Base-by-base conservation (phyloP, 2,329 filamentous ascomycete genomes). In the Leptodontidium sp. region DNA sequence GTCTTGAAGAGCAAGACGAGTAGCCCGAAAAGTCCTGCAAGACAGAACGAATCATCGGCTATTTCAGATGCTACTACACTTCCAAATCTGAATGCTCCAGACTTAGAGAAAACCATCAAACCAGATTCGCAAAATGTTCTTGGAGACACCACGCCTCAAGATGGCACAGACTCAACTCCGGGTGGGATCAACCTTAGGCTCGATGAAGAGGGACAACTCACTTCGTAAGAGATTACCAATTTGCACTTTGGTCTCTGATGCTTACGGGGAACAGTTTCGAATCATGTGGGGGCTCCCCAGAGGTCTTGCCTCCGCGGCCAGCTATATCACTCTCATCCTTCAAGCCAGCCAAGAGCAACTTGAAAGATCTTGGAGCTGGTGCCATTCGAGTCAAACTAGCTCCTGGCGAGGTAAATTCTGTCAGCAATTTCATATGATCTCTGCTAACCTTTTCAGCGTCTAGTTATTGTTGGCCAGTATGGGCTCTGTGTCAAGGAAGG, bases 401-500 rank as follows among this genome's bases (percentile, higher is more conserved):
- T 2, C 82, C 84, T n/a, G 83, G 83, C 65, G 86, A 88, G 79
- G 86, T 86, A 78, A 64, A 75, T 61, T 21, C 35, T 38, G 21
- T 8, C 12, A 40, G 9, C n/a, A 5, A 12, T 49, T 53, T 35
- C 21, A 7, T 1, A 35, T 12, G 14, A 50, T 14, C 14, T 24
- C 26, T 53, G 57, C 72, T 77, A 50, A 78, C 55, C 12, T 17
- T 38, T 2, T n/a, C 8, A 90, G 88, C 85, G 88, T 17, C 81
- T 91, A 50, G 82, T 89, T 4, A 80, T 91, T 9, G 80, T 93
- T 12, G 93, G 93, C 1, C 89, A 87, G 74, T 96, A 89, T 78
- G 87, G 89, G 17, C 77, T 95, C 38, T 82, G 82, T 14, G 84
- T 95, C 0, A 75, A 82, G 9, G 83, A 83, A 64, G 93, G 93